Conservation (phyloP, 2,329 filamentous ascomycete genomes). For the Neodidymelliopsis sp. region DNA sequence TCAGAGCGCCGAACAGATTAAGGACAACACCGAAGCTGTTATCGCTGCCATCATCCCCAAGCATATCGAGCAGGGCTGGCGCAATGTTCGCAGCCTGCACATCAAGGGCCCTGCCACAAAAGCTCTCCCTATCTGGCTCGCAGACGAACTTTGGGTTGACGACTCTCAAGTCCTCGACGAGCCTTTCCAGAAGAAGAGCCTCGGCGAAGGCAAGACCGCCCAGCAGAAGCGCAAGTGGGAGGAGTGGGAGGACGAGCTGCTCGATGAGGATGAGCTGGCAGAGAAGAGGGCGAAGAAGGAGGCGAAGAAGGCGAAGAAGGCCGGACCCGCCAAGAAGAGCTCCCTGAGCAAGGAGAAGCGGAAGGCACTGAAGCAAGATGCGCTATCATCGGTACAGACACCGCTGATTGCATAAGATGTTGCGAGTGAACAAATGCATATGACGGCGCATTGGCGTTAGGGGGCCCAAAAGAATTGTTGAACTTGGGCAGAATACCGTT, state of each 20-base stretch:
- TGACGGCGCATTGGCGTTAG: slow-evolving; percentile 31
- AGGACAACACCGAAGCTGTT: slow-evolving; percentile 81
- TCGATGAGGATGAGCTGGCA: slow-evolving; percentile 44
- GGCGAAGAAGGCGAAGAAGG: slow-evolving; percentile 60
- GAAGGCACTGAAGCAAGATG: slow-evolving; percentile 58
- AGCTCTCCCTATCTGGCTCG: slow-evolving; percentile 92
- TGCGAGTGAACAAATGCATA: slow-evolving; percentile 18
- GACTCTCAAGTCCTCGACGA: slow-evolving; percentile 73
- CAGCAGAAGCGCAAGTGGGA: slow-evolving; percentile 50
- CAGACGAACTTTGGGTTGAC: slow-evolving; percentile 89
- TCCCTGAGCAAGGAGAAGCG: slow-evolving; percentile 57
- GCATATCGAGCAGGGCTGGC: slow-evolving; percentile 86
- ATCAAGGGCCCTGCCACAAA: slow-evolving; percentile 90
- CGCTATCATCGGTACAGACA: slow-evolving; percentile 53
- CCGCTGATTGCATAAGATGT: slow-evolving; percentile 37
- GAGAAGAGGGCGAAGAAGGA: slow-evolving; percentile 48
- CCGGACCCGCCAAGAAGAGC: slow-evolving; percentile 41
- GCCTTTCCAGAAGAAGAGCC: slow-evolving; percentile 45
- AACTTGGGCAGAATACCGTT: slow-evolving; percentile 27
- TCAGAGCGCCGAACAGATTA: slow-evolving; percentile 77
- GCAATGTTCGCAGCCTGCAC: slow-evolving; percentile 82
- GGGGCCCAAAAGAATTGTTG: slow-evolving; percentile 31
- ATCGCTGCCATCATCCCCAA: slow-evolving; percentile 70
- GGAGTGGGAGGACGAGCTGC: slow-evolving; percentile 48
- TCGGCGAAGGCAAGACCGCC: slow-evolving; percentile 32